A percentile compares a stretch with the other conserved stretches of the same genome.
Conservation (phyloP, 306 rosid species). For the Canavalia ensiformis region DNA sequence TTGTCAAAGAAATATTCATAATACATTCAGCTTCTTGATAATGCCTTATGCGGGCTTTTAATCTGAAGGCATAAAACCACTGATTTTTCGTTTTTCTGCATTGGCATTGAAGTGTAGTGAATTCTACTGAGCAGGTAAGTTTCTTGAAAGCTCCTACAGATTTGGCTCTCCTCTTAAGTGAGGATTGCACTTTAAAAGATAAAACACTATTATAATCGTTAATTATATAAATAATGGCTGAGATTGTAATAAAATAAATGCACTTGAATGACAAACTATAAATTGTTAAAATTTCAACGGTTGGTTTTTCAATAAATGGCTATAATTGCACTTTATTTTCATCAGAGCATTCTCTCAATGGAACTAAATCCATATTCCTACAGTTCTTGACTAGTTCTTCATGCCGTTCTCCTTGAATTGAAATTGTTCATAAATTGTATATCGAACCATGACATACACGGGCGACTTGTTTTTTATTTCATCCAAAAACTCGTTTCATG, state of each 20-base stretch:
- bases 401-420: neutral
- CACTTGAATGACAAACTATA: no score
- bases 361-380: neutral
- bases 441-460: neutral
- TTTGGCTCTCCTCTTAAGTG: no score
- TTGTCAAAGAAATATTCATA: neutral
- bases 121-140: neutral
- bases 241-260: no score
- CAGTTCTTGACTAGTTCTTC: neutral
- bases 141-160: neutral
- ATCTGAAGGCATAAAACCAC: slow-evolving; percentile 2
- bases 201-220: no score
- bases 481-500: slow-evolving; percentile 7
- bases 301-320: no score
- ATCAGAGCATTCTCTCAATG: no score
- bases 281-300: no score
- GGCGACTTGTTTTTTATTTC: neutral
- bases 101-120: slow-evolving; percentile 19
- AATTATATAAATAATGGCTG: no score
- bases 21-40: neutral
- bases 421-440: neutral
- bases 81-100: neutral
- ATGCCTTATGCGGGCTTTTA: neutral
- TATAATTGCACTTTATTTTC: no score
- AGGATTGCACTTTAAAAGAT: no score